Evolutionary conservation across 352 stramenopile genomes (phyloP), one percentile per base, ranked within the genome.

Genomic region (Thalassiosira mediterranea): DNA sequence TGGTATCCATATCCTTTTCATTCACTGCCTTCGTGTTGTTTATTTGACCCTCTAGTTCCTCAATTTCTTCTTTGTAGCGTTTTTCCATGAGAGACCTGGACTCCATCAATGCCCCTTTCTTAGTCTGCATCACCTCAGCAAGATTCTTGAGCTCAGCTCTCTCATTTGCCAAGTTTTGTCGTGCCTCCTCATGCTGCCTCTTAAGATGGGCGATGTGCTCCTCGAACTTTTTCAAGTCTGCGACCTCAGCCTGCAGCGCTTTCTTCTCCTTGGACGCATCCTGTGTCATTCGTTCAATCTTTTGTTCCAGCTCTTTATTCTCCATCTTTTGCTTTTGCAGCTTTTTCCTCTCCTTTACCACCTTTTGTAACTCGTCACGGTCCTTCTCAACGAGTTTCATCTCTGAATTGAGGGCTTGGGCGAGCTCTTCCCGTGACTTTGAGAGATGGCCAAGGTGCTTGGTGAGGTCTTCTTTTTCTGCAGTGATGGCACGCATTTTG

Each of bases 271-370:
- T 82, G 17, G 52, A 46, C 29, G 66, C 60, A 0, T 26, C 44
- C 38, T 77, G 44, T 13, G 65, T 77, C 73, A 82, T 82, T 17
- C 47, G 19, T 65, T 82, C 73, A 51, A 82, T 76, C 32, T 70
- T 72, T 17, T 28, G 46, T 48, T 82, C 73, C 8, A 82, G 38
- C 15, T 74, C 73, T 32, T 77, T 76, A 61, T 82, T 82, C 21
- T 82, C 73, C 4, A 37, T 34, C 60, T 71, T 82, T 63, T 69
- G 60, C 29, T 72, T 72, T 60, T 81, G 49, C 2, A 81, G 25
- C 25, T 34, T 51, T 32, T 73, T 81, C 1, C 65, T 29, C 37
- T 81, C 53, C 3, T 25, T 61, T 48, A 76, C 46, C 15, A 81
- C 54, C 15, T 63, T 72, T 32, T 81, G 59, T n/a, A 81, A 23